Percentiles rank a stretch among this genome's conserved stretches.
These are phyloP conservation scores for Meira miltonrushii DNA, from an alignment of 1,284 basidiomycete species.

Conservation along the genomic window DNA sequence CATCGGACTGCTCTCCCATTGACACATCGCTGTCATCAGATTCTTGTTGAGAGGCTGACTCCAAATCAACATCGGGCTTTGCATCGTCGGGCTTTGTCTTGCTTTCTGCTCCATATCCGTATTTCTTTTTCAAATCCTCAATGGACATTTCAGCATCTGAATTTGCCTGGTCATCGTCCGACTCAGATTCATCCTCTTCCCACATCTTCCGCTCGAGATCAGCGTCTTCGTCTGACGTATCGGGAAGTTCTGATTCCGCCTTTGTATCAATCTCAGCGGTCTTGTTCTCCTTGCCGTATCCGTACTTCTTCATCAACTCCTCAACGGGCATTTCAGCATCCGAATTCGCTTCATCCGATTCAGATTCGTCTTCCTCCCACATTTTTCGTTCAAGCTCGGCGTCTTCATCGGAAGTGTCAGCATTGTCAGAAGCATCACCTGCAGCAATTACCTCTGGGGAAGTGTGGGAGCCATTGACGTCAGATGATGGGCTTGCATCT, in stretches of 20 bases:
- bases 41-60: constrained; percentile 20
- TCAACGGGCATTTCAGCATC: constrained; percentile 59
- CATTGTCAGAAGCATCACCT: constrained; percentile 8
- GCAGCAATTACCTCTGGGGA: constrained; percentile 23
- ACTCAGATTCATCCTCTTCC: constrained; percentile 51
- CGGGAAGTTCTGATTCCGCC: constrained; percentile 2
- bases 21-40: constrained; percentile 54
- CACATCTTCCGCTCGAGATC: constrained; percentile 51
- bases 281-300: constrained; percentile 31
- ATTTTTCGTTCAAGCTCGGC: constrained; percentile 51
- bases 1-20: neutral
- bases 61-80: constrained; percentile 13
- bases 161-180: constrained; percentile 57
- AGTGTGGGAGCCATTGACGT: neutral
- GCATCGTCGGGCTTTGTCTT: constrained; percentile 24
- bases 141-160: constrained; percentile 59
- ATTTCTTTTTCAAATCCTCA: constrained; percentile 58
- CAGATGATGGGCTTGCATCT: neutral
- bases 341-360: constrained; percentile 57
- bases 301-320: constrained; percentile 58
- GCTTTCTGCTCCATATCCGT: constrained; percentile 50
- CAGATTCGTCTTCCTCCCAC: constrained; percentile 49
- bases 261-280: constrained; percentile 23
- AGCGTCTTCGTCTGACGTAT: constrained; percentile 54
- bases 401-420: constrained; percentile 54